These are phyloP conservation scores for Hygrocybe coccinea DNA, from an alignment of 768 basidiomycete genomes.

Conservation along the genomic window DNA sequence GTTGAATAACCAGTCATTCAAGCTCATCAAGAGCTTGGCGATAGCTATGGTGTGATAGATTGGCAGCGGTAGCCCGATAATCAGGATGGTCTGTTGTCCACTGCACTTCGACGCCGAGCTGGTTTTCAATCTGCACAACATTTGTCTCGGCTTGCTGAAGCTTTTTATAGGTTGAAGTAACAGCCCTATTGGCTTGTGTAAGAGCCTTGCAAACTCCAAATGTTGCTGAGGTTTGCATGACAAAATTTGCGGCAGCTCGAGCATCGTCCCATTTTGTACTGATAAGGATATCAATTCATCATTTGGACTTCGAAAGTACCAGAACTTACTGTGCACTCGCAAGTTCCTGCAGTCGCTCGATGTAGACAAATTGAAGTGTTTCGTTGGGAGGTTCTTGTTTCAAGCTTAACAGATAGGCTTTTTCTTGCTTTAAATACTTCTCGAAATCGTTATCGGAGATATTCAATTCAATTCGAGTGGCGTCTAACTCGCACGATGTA, in stretches of 20 bases:
- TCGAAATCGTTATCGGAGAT: not conserved
- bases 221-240: too few relatives aligned
- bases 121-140: conserved; percentile 6
- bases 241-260: too few relatives aligned
- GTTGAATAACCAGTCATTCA: not conserved
- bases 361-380: not conserved
- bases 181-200: not conserved
- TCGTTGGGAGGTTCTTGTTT: not conserved
- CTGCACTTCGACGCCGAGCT: conserved; percentile 7
- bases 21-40: not conserved
- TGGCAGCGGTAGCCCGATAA: conserved; percentile 2
- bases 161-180: not conserved
- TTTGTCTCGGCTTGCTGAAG: not conserved
- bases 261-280: too few relatives aligned
- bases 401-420: not conserved
- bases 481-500: too few relatives aligned
- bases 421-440: not conserved
- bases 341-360: not conserved
- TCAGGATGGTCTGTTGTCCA: conserved; percentile 13
- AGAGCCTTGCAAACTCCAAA: too few relatives aligned
- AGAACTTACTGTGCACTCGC: not conserved
- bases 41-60: not conserved
- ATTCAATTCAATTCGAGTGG: not conserved
- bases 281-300: too few relatives aligned
- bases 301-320: not conserved